Base-by-base conservation (phyloP, 768 basidiomycete genomes). In the Zangia roseola region DNA sequence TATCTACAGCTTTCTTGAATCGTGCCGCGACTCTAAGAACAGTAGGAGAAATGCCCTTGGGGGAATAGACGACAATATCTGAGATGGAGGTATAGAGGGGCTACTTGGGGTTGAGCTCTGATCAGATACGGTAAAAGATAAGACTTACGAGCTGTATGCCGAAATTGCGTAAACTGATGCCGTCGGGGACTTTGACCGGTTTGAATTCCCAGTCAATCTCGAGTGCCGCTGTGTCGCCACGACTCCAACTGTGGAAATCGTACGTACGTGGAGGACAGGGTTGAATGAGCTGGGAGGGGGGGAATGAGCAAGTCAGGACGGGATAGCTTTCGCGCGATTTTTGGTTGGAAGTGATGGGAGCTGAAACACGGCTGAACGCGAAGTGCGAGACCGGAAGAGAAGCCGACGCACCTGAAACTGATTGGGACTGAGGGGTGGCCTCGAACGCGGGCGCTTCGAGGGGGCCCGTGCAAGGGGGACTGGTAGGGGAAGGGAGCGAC, bases 1-100 rank as follows among this genome's bases (percentile, higher is more conserved):
- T 63, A 53, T 79, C 74, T 25, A 88, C 71, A 0, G 88, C 88
- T 17, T 76, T 70, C 54, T 75, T 78, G 60, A 91, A 87, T 28
- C 82, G 75, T 43, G 81, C 74, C 0, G 88, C 88, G 28, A 88
- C 74, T 20, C 76, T 69, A 36, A 82, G 60, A 0, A 86, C 79
- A n/a, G 74, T 61, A 20, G 77, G 73, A 8, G 74, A 71, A 30
- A 69, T 62, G 10, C 90, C 89, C 61, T 56, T 77, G 8, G 89
- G 89, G 13, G 89, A 91, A 68, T 94, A 94, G 23, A 95, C 72
- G 53, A 94, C 84, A 31, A 95, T 83, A 59, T 95, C 93, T 38
- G 90, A 91, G n/a, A 95, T 74, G 7, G 90, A 86, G 2, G 86
- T 84, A 58, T 90, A 91, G 49, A 94, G 87, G 37, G 88, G 82